Percentiles rank a stretch among this genome's conserved stretches.
These are phyloP conservation scores for Russula compacta DNA, from an alignment of 768 basidiomycete genomes.

Conservation along the genomic window DNA sequence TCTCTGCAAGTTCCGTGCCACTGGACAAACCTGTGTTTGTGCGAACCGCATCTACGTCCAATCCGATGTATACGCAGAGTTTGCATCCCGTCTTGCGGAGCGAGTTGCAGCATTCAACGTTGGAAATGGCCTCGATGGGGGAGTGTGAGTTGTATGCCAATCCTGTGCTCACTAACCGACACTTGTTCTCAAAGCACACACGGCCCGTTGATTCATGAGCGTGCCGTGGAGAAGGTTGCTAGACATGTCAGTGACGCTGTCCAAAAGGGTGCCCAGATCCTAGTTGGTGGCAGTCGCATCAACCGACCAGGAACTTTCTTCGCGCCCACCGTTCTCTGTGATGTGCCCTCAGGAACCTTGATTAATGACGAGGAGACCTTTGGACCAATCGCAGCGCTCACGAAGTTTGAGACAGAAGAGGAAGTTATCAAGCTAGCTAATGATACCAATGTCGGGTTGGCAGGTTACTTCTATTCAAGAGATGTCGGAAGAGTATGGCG, in stretches of 20 bases:
- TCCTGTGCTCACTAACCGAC: neutral
- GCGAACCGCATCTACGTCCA: conserved; percentile 93
- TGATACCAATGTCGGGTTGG: conserved; percentile 71
- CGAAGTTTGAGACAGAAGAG: conserved; percentile 89
- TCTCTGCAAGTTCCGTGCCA: conserved; percentile 67
- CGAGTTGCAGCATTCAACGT: conserved; percentile 77
- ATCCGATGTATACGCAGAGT: conserved; percentile 84
- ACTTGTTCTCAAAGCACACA: conserved; percentile 53
- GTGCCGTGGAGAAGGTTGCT: conserved; percentile 78
- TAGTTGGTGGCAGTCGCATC: conserved; percentile 77
- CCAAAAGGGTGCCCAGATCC: conserved; percentile 72
- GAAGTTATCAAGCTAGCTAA: conserved; percentile 86
- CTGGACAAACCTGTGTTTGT: conserved; percentile 81
- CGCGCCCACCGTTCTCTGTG: conserved; percentile 79
- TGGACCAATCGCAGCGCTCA: conserved; percentile 81
- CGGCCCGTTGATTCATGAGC: conserved; percentile 86
- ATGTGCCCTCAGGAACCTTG: conserved; percentile 62
- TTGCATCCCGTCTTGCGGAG: conserved; percentile 78
- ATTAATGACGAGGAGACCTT: conserved; percentile 88
- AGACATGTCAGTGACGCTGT: conserved; percentile 86
- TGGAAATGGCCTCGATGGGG: conserved; percentile 76
- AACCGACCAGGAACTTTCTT: conserved; percentile 60
- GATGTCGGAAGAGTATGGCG: conserved; percentile 90
- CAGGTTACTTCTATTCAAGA: conserved; percentile 87
- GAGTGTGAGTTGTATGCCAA: conserved; percentile 42